These are phyloP conservation scores for Dothistroma pini DNA, from an alignment of 2,329 filamentous ascomycete genomes.

Conservation along the genomic window DNA sequence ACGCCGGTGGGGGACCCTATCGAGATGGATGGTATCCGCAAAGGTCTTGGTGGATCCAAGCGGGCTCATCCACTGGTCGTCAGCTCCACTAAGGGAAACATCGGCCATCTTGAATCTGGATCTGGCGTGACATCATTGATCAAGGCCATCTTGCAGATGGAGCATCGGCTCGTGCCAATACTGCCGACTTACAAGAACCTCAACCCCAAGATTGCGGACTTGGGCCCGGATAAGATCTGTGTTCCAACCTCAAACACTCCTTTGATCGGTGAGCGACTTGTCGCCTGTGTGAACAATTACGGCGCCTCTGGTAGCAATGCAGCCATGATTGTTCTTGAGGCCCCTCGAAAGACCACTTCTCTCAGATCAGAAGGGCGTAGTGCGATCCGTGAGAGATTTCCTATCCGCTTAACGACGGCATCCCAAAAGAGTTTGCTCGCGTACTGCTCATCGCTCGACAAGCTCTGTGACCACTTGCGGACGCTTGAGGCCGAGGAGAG, in stretches of 20 bases:
- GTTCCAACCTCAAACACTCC: background rate
- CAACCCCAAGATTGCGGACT: conserved; percentile 9
- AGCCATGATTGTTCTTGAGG: background rate
- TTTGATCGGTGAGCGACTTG: background rate
- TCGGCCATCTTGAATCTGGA: conserved; percentile 37
- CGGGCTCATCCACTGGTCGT: conserved; percentile 22
- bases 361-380: too few relatives aligned
- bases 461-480: too few relatives aligned
- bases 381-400: too few relatives aligned
- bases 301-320: conserved; percentile 37
- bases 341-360: too few relatives aligned
- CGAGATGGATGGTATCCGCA: conserved; percentile 2
- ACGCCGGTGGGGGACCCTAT: conserved; percentile 9
- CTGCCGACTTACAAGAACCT: conserved; percentile 15
- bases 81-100: conserved; percentile 33
- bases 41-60: background rate
- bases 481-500: background rate
- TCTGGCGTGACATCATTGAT: conserved; percentile 32
- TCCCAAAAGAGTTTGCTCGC: background rate
- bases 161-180: conserved; percentile 31
- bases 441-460: too few relatives aligned
- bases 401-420: background rate
- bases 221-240: background rate
- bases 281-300: conserved; percentile 36
- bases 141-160: conserved; percentile 36